Evolutionary conservation across 106 monocot genomes (phyloP).

Genomic region (Dioscorea alata): DNA sequence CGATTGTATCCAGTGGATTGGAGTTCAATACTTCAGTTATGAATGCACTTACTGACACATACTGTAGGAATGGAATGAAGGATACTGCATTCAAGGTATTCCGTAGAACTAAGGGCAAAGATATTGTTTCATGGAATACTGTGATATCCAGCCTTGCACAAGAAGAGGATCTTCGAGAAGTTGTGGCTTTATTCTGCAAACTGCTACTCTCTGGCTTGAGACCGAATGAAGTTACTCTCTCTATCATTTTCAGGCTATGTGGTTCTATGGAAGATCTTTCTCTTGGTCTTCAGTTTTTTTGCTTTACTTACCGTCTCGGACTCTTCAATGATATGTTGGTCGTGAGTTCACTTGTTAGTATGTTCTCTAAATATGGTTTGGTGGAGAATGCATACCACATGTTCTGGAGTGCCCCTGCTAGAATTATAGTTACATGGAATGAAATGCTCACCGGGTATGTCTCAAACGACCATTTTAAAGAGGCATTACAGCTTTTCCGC

Average conservation of each 20-base stretch:
- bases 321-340: constrained; percentile 13
- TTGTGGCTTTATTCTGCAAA: constrained; percentile 7
- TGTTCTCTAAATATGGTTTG: constrained; percentile 21
- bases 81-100: constrained; percentile 24
- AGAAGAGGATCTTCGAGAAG: constrained; percentile 16
- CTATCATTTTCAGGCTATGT: constrained; percentile 17
- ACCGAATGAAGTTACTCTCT: constrained; percentile 30
- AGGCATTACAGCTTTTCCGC: constrained; percentile 11
- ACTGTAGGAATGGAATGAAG: constrained; percentile 16
- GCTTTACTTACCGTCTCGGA: constrained; percentile 17
- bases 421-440: constrained; percentile 15
- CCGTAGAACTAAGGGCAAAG: constrained; percentile 12
- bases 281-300: constrained; percentile 29
- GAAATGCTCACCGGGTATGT: constrained; percentile 21
- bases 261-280: constrained; percentile 8
- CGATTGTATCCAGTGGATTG: constrained; percentile 12
- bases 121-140: constrained; percentile 37
- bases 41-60: constrained; percentile 33
- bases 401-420: not conserved
- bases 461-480: constrained; percentile 5
- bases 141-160: constrained; percentile 14
- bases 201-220: constrained; percentile 15
- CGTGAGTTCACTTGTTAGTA: constrained; percentile 21
- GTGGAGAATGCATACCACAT: constrained; percentile 17
- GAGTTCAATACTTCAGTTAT: constrained; percentile 17